Evolutionary conservation across 192 early-diverging fungal species (phyloP).

Genomic region (Linnemannia exigua): DNA sequence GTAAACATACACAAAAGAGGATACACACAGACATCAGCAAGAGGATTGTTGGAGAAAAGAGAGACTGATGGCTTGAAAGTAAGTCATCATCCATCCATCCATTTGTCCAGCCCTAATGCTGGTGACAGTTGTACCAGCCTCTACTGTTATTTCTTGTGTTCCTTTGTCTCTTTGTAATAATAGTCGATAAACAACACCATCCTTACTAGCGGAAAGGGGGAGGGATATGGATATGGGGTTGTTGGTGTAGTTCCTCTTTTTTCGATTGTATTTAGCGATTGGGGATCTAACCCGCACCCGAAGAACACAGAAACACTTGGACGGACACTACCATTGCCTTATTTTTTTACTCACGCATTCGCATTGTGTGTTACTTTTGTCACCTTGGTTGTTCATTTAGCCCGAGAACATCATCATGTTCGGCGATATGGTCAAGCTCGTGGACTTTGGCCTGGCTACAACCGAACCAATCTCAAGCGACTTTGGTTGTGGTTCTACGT

Average conservation of each 20-base stretch:
- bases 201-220: neutral
- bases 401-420: slow-evolving; percentile 86
- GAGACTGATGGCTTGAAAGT: neutral
- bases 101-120: neutral
- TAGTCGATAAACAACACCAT: neutral
- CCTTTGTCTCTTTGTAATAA: neutral
- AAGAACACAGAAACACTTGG: neutral
- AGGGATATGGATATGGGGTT: neutral
- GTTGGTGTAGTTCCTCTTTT: neutral
- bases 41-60: neutral
- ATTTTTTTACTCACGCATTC: neutral
- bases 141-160: neutral
- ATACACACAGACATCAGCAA: neutral
- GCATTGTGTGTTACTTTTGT: neutral
- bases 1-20: neutral
- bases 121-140: neutral
- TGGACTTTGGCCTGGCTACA: slow-evolving; percentile 96
- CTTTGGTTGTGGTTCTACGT: slow-evolving; percentile 76
- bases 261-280: neutral
- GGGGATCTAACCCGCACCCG: neutral
- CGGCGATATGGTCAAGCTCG: slow-evolving; percentile 81
- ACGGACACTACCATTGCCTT: neutral
- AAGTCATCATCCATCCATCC: too few species aligned
- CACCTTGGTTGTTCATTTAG: slow-evolving; percentile 38
- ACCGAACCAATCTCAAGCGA: slow-evolving; percentile 73